phyloP scores from a whole-genome alignment of 208 protist genomes.

The Ichthyophonus hoferi region DNA sequence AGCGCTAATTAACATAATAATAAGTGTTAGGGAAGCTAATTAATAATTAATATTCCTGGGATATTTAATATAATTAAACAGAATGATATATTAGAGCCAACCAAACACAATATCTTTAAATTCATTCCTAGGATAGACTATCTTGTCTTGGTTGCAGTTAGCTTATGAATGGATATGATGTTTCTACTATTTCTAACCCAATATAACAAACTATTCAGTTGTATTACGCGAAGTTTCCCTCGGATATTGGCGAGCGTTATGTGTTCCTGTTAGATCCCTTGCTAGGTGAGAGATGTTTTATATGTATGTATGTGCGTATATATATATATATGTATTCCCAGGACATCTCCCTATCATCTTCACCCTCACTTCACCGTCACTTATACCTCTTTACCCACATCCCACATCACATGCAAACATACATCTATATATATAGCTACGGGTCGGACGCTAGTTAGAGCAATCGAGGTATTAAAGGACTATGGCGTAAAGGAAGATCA shows the following conservation, averaged over 20 bases:
- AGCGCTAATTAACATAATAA: no score
- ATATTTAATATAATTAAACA: no score
- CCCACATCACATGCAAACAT: neutral
- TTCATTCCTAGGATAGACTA: no score
- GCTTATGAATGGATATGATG: no score
- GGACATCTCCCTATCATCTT: no score
- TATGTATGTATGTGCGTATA: neutral
- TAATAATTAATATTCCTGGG: no score
- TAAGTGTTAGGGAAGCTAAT: no score
- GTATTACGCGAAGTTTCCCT: constrained; percentile 89
- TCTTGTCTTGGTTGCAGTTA: no score
- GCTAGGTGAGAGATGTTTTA: constrained; percentile 82
- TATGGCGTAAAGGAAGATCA: constrained; percentile 79
- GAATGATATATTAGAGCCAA: no score
- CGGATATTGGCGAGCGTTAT: constrained; percentile 75
- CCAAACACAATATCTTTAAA: no score
- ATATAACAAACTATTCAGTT: no score
- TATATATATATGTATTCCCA: neutral
- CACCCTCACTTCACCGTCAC: neutral
- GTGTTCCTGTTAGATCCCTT: constrained; percentile 93
- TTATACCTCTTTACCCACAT: neutral
- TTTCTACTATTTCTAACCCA: no score
- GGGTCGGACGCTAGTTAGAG: constrained; percentile 58
- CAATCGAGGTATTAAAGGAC: constrained; percentile 71
- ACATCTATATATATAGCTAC: constrained; percentile 32